Percentiles rank a stretch among this genome's conserved stretches.
phyloP scores from a whole-genome alignment of 176 grass and related monocot genomes.

The Olyra latifolia region DNA sequence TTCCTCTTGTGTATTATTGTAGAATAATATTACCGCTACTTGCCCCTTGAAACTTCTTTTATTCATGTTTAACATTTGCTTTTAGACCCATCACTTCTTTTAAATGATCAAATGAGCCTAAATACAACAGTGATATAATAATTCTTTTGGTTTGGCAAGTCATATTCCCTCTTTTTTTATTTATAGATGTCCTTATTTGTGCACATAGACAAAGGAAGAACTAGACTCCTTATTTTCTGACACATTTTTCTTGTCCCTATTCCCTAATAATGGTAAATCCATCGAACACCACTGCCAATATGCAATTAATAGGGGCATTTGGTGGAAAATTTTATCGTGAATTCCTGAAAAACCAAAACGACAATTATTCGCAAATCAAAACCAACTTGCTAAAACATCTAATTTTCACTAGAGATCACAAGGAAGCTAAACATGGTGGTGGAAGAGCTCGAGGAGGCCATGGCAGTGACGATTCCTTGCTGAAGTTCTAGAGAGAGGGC shows the following conservation, averaged over 20 bases:
- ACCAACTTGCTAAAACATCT: background rate
- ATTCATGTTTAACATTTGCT: background rate
- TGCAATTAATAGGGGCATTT: background rate
- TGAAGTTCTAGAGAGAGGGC: too few relatives aligned
- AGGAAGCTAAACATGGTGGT: too few relatives aligned
- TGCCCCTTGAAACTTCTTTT: background rate
- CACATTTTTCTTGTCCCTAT: background rate
- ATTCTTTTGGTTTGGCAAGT: background rate
- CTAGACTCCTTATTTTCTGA: background rate
- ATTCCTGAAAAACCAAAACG: background rate
- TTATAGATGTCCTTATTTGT: background rate
- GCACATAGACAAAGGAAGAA: background rate
- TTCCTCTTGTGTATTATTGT: background rate
- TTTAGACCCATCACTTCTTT: slow-evolving; percentile 2
- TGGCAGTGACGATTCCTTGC: too few relatives aligned
- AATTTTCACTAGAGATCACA: too few relatives aligned
- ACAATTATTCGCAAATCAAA: background rate
- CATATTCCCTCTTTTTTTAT: background rate
- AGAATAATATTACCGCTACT: background rate
- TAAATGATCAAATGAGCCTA: background rate
- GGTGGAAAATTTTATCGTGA: background rate
- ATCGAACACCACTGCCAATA: background rate
- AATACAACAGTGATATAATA: background rate
- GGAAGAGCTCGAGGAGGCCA: too few relatives aligned
- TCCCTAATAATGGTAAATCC: background rate